Conservation (phyloP, 2,329 filamentous ascomycete species). For the Orbilia brochopaga region DNA sequence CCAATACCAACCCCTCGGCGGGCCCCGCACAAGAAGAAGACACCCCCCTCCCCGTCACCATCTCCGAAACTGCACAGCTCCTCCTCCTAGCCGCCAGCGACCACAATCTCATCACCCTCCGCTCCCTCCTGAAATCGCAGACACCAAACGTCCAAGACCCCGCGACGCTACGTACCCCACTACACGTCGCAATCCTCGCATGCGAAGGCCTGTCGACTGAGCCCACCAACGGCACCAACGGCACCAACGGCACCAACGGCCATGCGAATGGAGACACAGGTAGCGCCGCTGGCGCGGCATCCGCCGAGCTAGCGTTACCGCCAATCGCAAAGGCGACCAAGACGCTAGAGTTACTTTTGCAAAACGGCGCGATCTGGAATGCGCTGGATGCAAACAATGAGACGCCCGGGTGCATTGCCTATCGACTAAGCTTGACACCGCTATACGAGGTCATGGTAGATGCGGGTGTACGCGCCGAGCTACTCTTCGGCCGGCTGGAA, state of each 20-base stretch:
- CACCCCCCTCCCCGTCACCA: not conserved
- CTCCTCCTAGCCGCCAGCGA: constrained; percentile 71
- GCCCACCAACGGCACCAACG: not conserved
- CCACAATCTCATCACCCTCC: constrained; percentile 72
- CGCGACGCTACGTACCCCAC: constrained; percentile 81
- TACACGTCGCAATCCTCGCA: constrained; percentile 87
- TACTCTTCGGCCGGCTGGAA: constrained; percentile 81
- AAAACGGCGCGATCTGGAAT: constrained; percentile 96
- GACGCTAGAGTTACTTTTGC: constrained; percentile 76
- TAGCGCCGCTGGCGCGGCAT: constrained; percentile 19
- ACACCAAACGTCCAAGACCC: constrained; percentile 80
- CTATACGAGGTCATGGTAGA: constrained; percentile 85
- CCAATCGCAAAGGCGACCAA: constrained; percentile 68
- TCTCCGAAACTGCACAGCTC: constrained; percentile 60
- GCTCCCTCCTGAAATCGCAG: constrained; percentile 70
- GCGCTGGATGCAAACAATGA: constrained; percentile 84
- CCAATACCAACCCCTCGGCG: not conserved
- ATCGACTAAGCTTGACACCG: constrained; percentile 68
- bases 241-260: not conserved
- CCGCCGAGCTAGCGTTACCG: constrained; percentile 54
- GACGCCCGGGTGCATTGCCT: constrained; percentile 87
- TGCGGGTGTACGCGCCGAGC: constrained; percentile 86
- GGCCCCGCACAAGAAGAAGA: constrained; percentile 1
- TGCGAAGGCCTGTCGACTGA: constrained; percentile 60
- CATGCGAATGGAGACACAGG: constrained; percentile 20